Percentiles rank a stretch among this genome's conserved stretches.
phyloP scores from a whole-genome alignment of 768 basidiomycete genomes.

The Termitomyces sp. region DNA sequence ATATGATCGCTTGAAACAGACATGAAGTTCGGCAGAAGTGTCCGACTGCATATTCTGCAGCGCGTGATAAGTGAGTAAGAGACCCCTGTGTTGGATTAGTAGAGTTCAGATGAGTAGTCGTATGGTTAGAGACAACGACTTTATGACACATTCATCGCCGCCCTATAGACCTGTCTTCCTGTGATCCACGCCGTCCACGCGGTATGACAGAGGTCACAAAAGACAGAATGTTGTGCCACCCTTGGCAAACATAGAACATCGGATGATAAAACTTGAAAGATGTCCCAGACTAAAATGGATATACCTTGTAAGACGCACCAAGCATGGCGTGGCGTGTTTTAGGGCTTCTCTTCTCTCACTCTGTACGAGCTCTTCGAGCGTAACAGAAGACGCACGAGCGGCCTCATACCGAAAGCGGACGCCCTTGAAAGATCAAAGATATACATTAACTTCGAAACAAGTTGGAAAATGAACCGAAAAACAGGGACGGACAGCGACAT shows the following conservation, averaged over 20 bases:
- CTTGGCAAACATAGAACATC: background rate
- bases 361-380: constrained; percentile 56
- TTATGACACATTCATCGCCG: no score
- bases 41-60: constrained; percentile 61
- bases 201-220: background rate
- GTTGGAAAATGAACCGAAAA: background rate
- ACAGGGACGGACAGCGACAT: constrained; percentile 48
- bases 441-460: background rate
- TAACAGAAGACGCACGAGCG: constrained; percentile 36
- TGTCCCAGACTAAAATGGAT: constrained; percentile 13
- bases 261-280: background rate
- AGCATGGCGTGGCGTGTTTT: constrained; percentile 51
- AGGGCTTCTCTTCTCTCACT: constrained; percentile 38
- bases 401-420: constrained; percentile 52
- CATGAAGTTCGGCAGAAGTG: constrained; percentile 44
- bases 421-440: constrained; percentile 36
- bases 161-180: background rate
- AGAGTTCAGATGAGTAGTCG: background rate
- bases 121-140: background rate
- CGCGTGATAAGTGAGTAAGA: constrained; percentile 63
- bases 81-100: constrained; percentile 38
- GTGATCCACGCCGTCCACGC: background rate
- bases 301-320: constrained; percentile 64
- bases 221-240: background rate
- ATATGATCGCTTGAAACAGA: constrained; percentile 68